phyloP scores from a whole-genome alignment of 768 basidiomycete species.

The Mycena maculata region DNA sequence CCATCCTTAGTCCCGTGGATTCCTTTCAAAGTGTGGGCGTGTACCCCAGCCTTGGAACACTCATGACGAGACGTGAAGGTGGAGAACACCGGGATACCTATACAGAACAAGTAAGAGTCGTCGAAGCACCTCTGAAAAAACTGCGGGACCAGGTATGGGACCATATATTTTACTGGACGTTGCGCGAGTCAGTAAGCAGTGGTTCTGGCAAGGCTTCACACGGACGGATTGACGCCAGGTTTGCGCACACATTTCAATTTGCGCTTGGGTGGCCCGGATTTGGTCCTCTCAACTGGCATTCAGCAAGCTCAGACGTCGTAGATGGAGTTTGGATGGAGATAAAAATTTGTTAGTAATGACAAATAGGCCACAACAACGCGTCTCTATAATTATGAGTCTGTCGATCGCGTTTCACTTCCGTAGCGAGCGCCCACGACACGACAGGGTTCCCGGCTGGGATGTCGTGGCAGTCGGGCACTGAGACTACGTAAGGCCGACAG shows the following conservation, averaged over 20 bases:
- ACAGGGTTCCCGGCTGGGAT: no score
- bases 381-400: no score
- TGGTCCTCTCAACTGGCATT: no score
- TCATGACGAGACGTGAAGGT: slow-evolving; percentile 38
- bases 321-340: background rate
- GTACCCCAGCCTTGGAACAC: slow-evolving; percentile 45
- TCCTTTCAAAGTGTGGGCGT: slow-evolving; percentile 48
- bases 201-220: background rate
- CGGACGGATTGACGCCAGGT: slow-evolving; percentile 1
- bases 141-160: slow-evolving; percentile 45
- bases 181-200: background rate
- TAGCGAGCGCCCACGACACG: background rate
- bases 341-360: background rate
- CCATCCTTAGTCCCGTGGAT: slow-evolving; percentile 51
- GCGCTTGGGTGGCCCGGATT: no score
- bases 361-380: no score
- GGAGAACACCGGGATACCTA: slow-evolving; percentile 35
- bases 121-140: no score
- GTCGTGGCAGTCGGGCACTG: background rate
- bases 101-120: no score
- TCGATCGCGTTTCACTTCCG: no score
- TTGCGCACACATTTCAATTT: background rate
- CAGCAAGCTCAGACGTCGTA: no score
- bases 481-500: background rate
- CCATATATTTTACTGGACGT: slow-evolving; percentile 42